Conservation (phyloP, 495 filamentous ascomycete genomes). For the Penicillium salamii region DNA sequence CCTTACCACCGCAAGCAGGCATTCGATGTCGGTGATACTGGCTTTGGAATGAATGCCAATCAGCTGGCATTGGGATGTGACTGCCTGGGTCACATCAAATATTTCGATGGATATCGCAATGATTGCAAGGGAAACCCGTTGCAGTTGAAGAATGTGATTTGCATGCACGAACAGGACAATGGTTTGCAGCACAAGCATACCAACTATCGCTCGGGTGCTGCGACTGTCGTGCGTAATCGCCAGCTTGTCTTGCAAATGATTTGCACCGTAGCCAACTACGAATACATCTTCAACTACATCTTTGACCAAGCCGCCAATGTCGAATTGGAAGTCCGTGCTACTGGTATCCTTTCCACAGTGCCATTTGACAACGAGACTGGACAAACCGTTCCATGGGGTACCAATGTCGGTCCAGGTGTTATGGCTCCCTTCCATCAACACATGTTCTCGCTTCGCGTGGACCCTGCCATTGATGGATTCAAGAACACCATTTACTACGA, state of each 20-base stretch:
- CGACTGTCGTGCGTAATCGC: constrained; percentile 57
- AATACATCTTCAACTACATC: constrained; percentile 80
- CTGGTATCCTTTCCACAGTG: constrained; percentile 80
- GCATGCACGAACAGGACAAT: constrained; percentile 67
- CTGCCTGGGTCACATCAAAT: constrained; percentile 65
- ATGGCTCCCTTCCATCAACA: constrained; percentile 82
- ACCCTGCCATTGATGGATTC: constrained; percentile 77
- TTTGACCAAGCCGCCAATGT: constrained; percentile 84
- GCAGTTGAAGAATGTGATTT: constrained; percentile 57
- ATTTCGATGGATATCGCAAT: constrained; percentile 58
- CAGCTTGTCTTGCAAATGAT: constrained; percentile 71
- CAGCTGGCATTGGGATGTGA: constrained; percentile 66
- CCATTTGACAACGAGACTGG: constrained; percentile 61
- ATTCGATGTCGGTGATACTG: constrained; percentile 68
- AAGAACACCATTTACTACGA: constrained; percentile 68
- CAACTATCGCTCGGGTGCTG: constrained; percentile 60
- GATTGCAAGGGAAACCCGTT: constrained; percentile 53
- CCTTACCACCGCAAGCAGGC: constrained; percentile 68
- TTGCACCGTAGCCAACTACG: constrained; percentile 78
- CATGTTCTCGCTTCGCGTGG: constrained; percentile 84
- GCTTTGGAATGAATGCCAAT: constrained; percentile 64
- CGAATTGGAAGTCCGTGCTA: constrained; percentile 77
- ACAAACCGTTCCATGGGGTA: constrained; percentile 72
- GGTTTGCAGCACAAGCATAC: constrained; percentile 67
- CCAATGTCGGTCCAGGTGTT: constrained; percentile 81